A percentile compares a stretch with the other conserved stretches of the same genome.
Conservation (phyloP, 2,329 filamentous ascomycete species). For the Thielaviopsis musarum region DNA sequence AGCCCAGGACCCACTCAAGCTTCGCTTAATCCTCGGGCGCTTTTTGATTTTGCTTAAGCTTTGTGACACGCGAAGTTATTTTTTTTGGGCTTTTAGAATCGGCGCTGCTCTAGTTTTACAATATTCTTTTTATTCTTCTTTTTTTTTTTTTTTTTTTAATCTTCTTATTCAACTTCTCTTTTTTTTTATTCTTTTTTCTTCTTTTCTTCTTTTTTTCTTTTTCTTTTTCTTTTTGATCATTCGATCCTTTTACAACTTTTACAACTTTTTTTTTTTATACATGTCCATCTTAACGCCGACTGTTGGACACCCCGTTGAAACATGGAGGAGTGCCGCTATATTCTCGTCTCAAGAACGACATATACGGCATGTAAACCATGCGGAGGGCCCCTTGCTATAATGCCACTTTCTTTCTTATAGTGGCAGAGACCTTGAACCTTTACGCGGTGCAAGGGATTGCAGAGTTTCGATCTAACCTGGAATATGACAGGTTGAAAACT, state of each 20-base stretch:
- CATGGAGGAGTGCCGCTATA: constrained; percentile 11
- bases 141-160: background rate
- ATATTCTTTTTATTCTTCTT: background rate
- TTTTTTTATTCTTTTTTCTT: background rate
- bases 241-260: constrained; percentile 1
- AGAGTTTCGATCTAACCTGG: background rate
- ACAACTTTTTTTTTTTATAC: constrained; percentile 11
- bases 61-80: no score
- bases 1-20: no score
- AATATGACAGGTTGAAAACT: background rate
- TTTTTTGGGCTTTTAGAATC: background rate
- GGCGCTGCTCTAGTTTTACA: constrained; percentile 1
- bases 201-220: constrained; percentile 6
- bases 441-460: constrained; percentile 16
- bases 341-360: constrained; percentile 1
- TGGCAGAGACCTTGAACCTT: constrained; percentile 15
- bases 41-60: no score
- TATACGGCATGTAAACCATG: constrained; percentile 11
- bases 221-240: constrained; percentile 1
- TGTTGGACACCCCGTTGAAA: constrained; percentile 19
- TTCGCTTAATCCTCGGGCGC: no score
- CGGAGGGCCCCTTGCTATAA: constrained; percentile 14
- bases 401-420: no score
- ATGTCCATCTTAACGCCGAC: constrained; percentile 22
- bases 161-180: no score